Percentiles rank a stretch among this genome's conserved stretches.
phyloP scores from a whole-genome alignment of 1,284 basidiomycete genomes.

The Cutaneotrichosporon daszewskae region DNA sequence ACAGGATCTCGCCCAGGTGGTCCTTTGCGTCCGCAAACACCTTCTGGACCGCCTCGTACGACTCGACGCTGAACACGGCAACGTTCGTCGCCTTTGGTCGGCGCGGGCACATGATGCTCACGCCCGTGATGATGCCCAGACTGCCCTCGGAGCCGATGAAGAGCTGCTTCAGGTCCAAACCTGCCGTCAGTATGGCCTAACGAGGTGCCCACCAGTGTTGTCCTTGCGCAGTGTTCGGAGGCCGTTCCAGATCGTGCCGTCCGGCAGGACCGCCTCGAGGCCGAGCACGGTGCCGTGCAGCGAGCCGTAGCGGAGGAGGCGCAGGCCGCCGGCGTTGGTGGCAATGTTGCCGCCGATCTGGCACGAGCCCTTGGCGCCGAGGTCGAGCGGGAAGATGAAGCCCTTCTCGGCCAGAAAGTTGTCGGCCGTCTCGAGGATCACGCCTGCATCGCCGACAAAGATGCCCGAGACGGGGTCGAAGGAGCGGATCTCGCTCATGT shows the following conservation, averaged over 20 bases:
- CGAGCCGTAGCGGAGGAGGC: slow-evolving; percentile 89
- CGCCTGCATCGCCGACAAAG: slow-evolving; percentile 71
- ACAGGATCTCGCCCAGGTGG: slow-evolving; percentile 89
- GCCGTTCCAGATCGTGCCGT: slow-evolving; percentile 89
- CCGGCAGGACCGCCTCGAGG: slow-evolving; percentile 93
- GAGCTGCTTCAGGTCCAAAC: slow-evolving; percentile 97
- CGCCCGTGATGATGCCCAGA: slow-evolving; percentile 88
- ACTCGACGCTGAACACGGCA: slow-evolving; percentile 55
- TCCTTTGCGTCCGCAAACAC: slow-evolving; percentile 55
- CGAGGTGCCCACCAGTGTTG: slow-evolving; percentile 72
- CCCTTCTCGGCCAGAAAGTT: slow-evolving; percentile 80
- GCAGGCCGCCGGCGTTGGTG: slow-evolving; percentile 94
- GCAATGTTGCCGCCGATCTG: slow-evolving; percentile 97
- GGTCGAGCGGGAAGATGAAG: slow-evolving; percentile 95
- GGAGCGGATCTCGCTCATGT: slow-evolving; percentile 77
- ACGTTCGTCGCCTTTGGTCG: slow-evolving; percentile 62
- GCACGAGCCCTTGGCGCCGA: slow-evolving; percentile 98
- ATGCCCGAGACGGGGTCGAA: slow-evolving; percentile 86
- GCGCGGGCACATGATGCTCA: slow-evolving; percentile 91
- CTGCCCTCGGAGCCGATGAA: slow-evolving; percentile 98
- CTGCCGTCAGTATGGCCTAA: slow-evolving; percentile 47
- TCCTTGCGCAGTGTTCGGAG: slow-evolving; percentile 82
- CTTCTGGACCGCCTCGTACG: slow-evolving; percentile 54
- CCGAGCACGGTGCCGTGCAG: slow-evolving; percentile 93
- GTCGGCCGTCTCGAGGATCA: slow-evolving; percentile 85